Evolutionary conservation across 176 grass and related monocot genomes (phyloP).

Genomic region (Poa pratensis): DNA sequence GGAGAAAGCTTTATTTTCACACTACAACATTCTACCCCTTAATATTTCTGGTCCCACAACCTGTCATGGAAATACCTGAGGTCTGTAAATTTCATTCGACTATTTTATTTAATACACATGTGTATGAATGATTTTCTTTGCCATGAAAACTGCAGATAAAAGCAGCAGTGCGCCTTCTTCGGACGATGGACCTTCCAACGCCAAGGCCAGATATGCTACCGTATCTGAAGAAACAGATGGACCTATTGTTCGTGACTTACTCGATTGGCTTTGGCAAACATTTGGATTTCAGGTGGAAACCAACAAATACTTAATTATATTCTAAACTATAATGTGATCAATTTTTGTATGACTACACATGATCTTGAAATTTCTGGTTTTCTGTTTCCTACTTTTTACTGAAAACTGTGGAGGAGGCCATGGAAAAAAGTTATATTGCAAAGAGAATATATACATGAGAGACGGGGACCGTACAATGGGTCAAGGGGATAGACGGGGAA

Average conservation of each 20-base stretch:
- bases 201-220: slow-evolving; percentile 40
- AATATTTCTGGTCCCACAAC: slow-evolving; percentile 59
- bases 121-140: slow-evolving; percentile 10
- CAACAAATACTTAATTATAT: slow-evolving; percentile 9
- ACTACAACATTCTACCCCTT: slow-evolving; percentile 98
- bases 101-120: slow-evolving; percentile 2
- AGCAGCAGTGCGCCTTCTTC: slow-evolving; percentile 71
- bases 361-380: background rate
- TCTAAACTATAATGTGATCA: background rate
- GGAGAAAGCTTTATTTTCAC: slow-evolving; percentile 68
- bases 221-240: slow-evolving; percentile 5
- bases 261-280: slow-evolving; percentile 84
- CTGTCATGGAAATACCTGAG: slow-evolving; percentile 92
- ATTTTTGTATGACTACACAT: background rate
- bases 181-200: slow-evolving; percentile 45
- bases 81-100: slow-evolving; percentile 46
- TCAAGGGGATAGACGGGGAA: background rate
- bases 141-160: slow-evolving; percentile 62
- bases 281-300: slow-evolving; percentile 94
- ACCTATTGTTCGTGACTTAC: slow-evolving; percentile 59
- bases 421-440: background rate
- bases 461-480: background rate
- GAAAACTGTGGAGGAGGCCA: background rate
- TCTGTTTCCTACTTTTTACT: background rate
- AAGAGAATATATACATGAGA: background rate